Percentiles rank a stretch among this genome's conserved stretches.
Conservation (phyloP, 331 rosid species). For the Malus hybrid region DNA sequence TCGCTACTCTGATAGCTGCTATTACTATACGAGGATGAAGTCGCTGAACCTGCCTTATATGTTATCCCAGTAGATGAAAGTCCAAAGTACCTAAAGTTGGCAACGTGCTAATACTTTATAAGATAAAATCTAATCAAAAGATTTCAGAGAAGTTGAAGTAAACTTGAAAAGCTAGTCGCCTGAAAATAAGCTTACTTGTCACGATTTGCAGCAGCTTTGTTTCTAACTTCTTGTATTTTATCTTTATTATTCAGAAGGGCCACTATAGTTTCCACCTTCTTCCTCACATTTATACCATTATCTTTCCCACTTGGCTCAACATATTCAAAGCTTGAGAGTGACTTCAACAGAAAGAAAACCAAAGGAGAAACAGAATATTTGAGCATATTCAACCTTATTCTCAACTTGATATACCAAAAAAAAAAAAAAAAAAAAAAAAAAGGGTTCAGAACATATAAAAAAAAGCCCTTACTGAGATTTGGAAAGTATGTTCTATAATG, state of each 20-base stretch:
- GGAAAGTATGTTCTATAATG: slow-evolving; percentile 95
- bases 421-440: not conserved
- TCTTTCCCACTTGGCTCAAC: slow-evolving; percentile 99
- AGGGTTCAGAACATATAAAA: not conserved
- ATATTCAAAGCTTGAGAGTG: slow-evolving; percentile 89
- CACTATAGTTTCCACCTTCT: slow-evolving; percentile 78
- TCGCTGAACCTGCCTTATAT: slow-evolving; percentile 56
- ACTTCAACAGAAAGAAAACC: slow-evolving; percentile 39
- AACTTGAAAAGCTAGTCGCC: slow-evolving; percentile 14
- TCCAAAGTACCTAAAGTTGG: slow-evolving; percentile 65
- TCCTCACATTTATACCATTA: slow-evolving; percentile 88
- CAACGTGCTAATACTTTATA: slow-evolving; percentile 3
- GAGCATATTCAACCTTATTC: slow-evolving; percentile 6
- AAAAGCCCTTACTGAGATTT: slow-evolving; percentile 64
- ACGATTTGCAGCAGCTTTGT: slow-evolving; percentile 89
- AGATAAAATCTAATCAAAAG: not conserved
- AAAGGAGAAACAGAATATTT: slow-evolving; percentile 7
- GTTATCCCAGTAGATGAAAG: slow-evolving; percentile 91
- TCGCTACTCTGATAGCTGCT: slow-evolving; percentile 56
- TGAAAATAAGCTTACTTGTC: slow-evolving; percentile 60
- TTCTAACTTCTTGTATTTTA: slow-evolving; percentile 83
- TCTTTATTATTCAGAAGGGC: slow-evolving; percentile 82
- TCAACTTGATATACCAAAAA: not conserved
- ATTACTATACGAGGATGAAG: slow-evolving; percentile 51
- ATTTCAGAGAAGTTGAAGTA: not conserved